These are phyloP conservation scores for Colletotrichum lentis DNA, from an alignment of 2,329 filamentous ascomycete genomes.

Conservation along the genomic window DNA sequence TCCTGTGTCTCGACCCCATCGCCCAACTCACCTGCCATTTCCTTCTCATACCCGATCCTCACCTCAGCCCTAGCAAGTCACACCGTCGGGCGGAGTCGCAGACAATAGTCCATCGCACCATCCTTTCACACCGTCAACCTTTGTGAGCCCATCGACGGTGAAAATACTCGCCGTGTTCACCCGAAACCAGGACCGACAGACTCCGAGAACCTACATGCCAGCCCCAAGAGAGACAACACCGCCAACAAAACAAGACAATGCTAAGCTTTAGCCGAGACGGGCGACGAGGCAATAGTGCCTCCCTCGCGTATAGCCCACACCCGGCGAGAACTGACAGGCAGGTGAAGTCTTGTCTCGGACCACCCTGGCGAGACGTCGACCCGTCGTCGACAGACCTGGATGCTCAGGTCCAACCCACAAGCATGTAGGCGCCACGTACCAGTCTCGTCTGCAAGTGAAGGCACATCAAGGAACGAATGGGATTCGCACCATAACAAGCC, in stretches of 20 bases:
- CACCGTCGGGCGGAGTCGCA: not conserved
- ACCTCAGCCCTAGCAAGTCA: not conserved
- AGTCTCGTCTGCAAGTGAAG: not conserved
- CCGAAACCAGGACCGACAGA: not conserved
- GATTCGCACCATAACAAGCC: not conserved
- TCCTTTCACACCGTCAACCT: not conserved
- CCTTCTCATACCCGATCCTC: not conserved
- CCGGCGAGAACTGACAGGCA: slow-evolving; percentile 4
- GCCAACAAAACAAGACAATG: not conserved
- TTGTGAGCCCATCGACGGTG: not conserved
- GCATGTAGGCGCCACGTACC: slow-evolving; percentile 2
- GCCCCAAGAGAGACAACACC: not conserved
- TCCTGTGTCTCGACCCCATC: not conserved
- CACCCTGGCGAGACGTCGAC: not conserved
- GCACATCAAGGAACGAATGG: not conserved
- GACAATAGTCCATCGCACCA: not conserved
- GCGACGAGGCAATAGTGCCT: not conserved
- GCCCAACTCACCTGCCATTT: not conserved
- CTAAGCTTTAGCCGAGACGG: slow-evolving; percentile 14
- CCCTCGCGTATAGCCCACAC: not conserved
- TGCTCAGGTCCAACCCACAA: too few species aligned
- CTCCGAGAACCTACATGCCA: not conserved
- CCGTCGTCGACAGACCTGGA: not conserved
- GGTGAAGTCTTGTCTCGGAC: not conserved
- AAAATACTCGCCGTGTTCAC: slow-evolving; percentile 1